Conservation (phyloP, 116 monocot species). For the Iris pallida region DNA sequence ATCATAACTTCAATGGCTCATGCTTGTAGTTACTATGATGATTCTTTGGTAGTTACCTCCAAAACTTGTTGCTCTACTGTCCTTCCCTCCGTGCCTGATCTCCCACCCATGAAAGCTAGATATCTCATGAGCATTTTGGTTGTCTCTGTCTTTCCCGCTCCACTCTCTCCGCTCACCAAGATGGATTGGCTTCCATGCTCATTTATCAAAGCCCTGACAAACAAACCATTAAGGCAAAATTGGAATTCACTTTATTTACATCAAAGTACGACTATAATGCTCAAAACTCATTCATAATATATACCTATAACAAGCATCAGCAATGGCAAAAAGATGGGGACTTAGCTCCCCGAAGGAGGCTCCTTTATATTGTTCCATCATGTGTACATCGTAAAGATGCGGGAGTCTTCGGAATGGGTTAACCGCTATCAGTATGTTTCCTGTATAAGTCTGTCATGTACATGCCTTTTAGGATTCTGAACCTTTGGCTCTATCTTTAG, state of each 20-base stretch:
- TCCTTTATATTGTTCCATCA: slow-evolving; percentile 99
- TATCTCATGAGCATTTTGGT: slow-evolving; percentile 99
- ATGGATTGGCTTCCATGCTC: slow-evolving; percentile 89
- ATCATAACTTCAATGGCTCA: no score
- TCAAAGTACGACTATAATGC: not conserved
- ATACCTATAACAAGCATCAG: slow-evolving; percentile 92
- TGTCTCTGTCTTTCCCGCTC: slow-evolving; percentile 99
- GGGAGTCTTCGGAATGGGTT: slow-evolving; percentile 90
- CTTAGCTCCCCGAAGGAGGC: slow-evolving; percentile 93
- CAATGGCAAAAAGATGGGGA: slow-evolving; percentile 93
- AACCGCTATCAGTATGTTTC: slow-evolving; percentile 93
- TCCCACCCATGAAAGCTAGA: slow-evolving; percentile 95
- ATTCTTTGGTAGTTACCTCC: slow-evolving; percentile 44
- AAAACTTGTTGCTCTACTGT: slow-evolving; percentile 97
- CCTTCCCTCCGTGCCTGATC: slow-evolving; percentile 81
- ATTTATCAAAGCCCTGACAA: slow-evolving; percentile 79
- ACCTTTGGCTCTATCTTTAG: not conserved
- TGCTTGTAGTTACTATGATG: no score
- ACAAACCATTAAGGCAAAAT: not conserved
- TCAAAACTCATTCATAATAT: not conserved
- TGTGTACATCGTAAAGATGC: slow-evolving; percentile 88
- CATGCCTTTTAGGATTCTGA: not conserved
- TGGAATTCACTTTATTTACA: not conserved
- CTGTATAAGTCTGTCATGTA: slow-evolving; percentile 81
- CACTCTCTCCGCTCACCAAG: slow-evolving; percentile 95